A percentile compares a stretch with the other conserved stretches of the same genome.
These are phyloP conservation scores for Ceratocystis lukuohia DNA, from an alignment of 2,329 filamentous ascomycete species.

Conservation along the genomic window DNA sequence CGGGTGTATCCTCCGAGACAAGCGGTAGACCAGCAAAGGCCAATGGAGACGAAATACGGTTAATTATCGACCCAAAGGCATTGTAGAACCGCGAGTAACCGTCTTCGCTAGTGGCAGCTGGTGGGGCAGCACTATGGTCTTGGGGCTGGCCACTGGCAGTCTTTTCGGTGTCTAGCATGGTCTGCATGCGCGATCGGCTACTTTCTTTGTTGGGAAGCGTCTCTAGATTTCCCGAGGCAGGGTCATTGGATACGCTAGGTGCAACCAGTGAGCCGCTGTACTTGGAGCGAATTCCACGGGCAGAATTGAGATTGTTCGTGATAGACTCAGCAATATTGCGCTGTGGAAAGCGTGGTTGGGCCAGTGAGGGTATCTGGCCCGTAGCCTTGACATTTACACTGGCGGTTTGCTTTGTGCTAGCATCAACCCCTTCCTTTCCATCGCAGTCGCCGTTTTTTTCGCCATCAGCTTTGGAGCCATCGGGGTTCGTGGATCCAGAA, in stretches of 20 bases:
- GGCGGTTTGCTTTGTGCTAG: not conserved
- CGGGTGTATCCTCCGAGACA: conserved; percentile 36
- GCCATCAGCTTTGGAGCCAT: conserved; percentile 21
- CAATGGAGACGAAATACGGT: conserved; percentile 74
- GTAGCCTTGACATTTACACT: not conserved
- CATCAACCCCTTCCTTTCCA: conserved; percentile 27
- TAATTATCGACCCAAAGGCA: conserved; percentile 79
- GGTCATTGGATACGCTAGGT: conserved; percentile 60
- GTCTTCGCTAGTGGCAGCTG: conserved; percentile 40
- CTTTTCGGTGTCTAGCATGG: conserved; percentile 42
- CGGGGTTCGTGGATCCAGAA: conserved; percentile 22
- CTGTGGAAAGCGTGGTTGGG: conserved; percentile 17
- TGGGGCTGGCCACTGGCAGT: conserved; percentile 34
- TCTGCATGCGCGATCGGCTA: conserved; percentile 38
- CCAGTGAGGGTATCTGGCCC: conserved; percentile 37
- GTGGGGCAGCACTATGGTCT: not conserved
- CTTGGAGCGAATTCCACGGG: conserved; percentile 59
- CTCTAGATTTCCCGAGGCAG: conserved; percentile 57
- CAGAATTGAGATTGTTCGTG: conserved; percentile 75
- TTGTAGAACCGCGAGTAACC: conserved; percentile 85
- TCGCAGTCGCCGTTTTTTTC: conserved; percentile 23
- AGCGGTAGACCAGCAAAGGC: conserved; percentile 88
- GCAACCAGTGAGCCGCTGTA: conserved; percentile 54
- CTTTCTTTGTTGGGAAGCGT: conserved; percentile 39
- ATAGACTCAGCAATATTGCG: conserved; percentile 71